Evolutionary conservation across 805 yeast species (phyloP), one percentile per base, ranked within the genome.

Genomic region (Saturnispora halmiae): DNA sequence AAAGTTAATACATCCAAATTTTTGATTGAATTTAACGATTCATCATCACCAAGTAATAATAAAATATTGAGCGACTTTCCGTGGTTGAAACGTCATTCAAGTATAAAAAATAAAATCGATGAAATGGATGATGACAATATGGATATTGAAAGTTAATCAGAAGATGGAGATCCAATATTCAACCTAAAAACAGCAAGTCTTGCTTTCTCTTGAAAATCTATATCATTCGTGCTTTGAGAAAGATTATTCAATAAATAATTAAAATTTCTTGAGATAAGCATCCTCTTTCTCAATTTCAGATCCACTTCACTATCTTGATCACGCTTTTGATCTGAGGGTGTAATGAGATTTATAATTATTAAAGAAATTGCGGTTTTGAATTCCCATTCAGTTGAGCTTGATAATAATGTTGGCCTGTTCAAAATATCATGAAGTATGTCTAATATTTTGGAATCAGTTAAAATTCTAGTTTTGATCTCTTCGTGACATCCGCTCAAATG

Each of bases 131-230:
- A 49, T 44, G 78, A 70, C 38, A 69, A 72, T 37, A 75, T 76
- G 82, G 81, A 76, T 50, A 64, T 75, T 18, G 80, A 73, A 43
- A 21, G 28, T 27, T 36, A 15, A 29, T 22, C 16, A 24, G 14
- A 34, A 11, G 4, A 25, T 25, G 16, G 18, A 24, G 32, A 26
- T 18, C 42, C 42, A 14, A 40, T 14, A 11, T 38, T 20, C 14
- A 40, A 18, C 7, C 42, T 34, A 15, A 40, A 40, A 4, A 25
- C 34, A 6, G 42, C 38, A 16, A 40, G 13, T 16, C 42, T 33
- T 19, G 42, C 37, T 24, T 40, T 40, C 24, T 40, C 42, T 34
- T 40, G 42, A 34, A 40, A 40, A 24, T 40, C 42, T 22, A 40
- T 11, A 16, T 40, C 31, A 22, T 26, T 22, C 4, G 42, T 40